phyloP scores from a whole-genome alignment of 2,329 filamentous ascomycete genomes.

The Talaromyces rugulosus region DNA sequence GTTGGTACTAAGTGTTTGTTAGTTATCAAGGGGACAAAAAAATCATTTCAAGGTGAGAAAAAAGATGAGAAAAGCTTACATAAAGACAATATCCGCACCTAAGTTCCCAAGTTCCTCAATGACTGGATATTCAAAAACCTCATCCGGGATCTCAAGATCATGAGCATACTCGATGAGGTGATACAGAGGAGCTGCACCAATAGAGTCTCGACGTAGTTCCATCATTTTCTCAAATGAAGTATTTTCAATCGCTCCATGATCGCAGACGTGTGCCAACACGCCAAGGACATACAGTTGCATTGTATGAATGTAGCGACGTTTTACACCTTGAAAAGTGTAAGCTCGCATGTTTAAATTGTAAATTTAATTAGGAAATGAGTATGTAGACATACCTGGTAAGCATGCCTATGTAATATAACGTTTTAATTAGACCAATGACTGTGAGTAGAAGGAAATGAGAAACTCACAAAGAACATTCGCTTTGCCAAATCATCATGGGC shows the following conservation, averaged over 20 bases:
- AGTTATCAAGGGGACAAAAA: too few relatives aligned
- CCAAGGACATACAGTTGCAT: too few relatives aligned
- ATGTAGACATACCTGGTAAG: constrained; percentile 11
- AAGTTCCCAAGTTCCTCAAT: constrained; percentile 18
- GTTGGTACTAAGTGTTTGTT: constrained; percentile 16
- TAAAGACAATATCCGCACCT: constrained; percentile 16
- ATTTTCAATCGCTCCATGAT: constrained; percentile 12
- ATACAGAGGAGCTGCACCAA: constrained; percentile 19
- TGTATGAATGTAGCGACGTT: too few relatives aligned
- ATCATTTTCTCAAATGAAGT: constrained; percentile 17
- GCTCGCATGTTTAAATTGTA: background rate
- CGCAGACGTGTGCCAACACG: too few relatives aligned
- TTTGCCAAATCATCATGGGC: constrained; percentile 17
- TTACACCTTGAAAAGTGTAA: too few relatives aligned
- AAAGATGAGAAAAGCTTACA: constrained; percentile 11
- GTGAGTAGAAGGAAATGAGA: background rate
- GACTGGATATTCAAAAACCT: constrained; percentile 16
- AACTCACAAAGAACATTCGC: constrained; percentile 17
- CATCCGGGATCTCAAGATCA: constrained; percentile 16
- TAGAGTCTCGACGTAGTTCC: constrained; percentile 15
- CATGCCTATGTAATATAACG: too few relatives aligned
- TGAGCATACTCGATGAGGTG: constrained; percentile 18
- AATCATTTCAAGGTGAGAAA: too few relatives aligned
- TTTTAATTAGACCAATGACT: too few relatives aligned
- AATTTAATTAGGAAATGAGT: constrained; percentile 12